Base-by-base conservation (phyloP, 805 yeast genomes). In the Kodamaea restingae region DNA sequence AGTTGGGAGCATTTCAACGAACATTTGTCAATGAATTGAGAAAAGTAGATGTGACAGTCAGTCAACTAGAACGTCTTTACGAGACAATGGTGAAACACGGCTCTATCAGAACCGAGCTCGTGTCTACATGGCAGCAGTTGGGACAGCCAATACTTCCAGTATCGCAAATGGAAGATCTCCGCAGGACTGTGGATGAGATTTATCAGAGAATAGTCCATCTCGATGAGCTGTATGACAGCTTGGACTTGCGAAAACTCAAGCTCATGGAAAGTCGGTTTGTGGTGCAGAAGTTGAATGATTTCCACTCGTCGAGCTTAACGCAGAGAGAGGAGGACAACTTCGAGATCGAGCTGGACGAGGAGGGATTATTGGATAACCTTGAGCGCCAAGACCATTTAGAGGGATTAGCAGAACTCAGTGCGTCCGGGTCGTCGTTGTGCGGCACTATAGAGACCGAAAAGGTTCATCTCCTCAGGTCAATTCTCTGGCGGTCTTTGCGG, bases 1-100 rank as follows among this genome's bases (percentile, higher is more conserved):
- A 58, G 39, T 50, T 70, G 36, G 67, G 73, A 12, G 60, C 71
- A 8, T 71, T 71, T 51, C 76, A 71, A 49, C 49, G 76, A 26
- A 66, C 74, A 2, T 71, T 70, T 39, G 61, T 71, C 17, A 50
- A 44, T 33, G 76, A 71, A 38, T 51, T 71, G 38, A 49, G 75
- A 32, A 45, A 46, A 12, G 54, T 68, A 21, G 75, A 71, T 40
- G 47, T 47, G 4, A 47, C 65, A 18, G 65, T 61, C 33, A 35
- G 55, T 10, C 60, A 67, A 34, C 50, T 69, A 27, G 44, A 37
- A 11, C 60, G 45, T 29, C 46, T 68, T 12, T 46, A 50, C 36
- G 38, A 49, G 4, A 47, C 54, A 28, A 62, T 68, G 70, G 20
- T 31, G 14, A 65, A 60, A 39, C 60, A 58, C 46, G 49, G 49